phyloP scores from a whole-genome alignment of 768 basidiomycete genomes.

The Galerina sulciceps region DNA sequence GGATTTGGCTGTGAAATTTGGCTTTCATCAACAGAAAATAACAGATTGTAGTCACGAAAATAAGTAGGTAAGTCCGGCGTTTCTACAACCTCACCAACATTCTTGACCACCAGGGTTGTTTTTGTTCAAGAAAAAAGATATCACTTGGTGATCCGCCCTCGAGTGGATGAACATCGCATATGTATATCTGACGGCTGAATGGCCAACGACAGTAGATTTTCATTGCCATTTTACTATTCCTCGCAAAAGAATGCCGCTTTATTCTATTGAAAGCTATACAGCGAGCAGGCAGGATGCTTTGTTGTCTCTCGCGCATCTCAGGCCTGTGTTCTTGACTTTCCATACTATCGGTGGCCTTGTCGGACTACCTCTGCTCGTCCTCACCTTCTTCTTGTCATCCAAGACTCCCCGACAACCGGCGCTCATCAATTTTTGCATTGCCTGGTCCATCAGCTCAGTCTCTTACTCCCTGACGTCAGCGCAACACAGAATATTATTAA shows the following conservation, averaged over 20 bases:
- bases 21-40: too few species aligned
- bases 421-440: slow-evolving; percentile 60
- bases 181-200: slow-evolving; percentile 7
- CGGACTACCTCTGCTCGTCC: slow-evolving; percentile 51
- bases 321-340: slow-evolving; percentile 46
- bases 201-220: slow-evolving; percentile 9
- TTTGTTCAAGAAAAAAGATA: not conserved
- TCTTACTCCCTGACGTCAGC: slow-evolving; percentile 56
- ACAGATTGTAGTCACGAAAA: too few species aligned
- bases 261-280: not conserved
- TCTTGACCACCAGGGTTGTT: not conserved
- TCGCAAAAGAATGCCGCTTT: not conserved
- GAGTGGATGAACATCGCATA: not conserved
- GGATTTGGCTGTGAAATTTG: too few species aligned
- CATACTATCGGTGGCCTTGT: slow-evolving; percentile 58
- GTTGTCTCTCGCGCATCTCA: slow-evolving; percentile 30
- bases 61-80: too few species aligned
- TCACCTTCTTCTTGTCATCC: slow-evolving; percentile 47
- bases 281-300: slow-evolving; percentile 5
- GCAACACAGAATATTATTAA: not conserved
- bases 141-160: not conserved
- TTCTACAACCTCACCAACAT: not conserved
- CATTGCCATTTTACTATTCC: not conserved
- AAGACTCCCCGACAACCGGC: slow-evolving; percentile 50
- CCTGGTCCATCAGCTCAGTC: slow-evolving; percentile 60